These are phyloP conservation scores for Rhododendron griersonianum DNA, from an alignment of 148 eudicot species.

Conservation along the genomic window DNA sequence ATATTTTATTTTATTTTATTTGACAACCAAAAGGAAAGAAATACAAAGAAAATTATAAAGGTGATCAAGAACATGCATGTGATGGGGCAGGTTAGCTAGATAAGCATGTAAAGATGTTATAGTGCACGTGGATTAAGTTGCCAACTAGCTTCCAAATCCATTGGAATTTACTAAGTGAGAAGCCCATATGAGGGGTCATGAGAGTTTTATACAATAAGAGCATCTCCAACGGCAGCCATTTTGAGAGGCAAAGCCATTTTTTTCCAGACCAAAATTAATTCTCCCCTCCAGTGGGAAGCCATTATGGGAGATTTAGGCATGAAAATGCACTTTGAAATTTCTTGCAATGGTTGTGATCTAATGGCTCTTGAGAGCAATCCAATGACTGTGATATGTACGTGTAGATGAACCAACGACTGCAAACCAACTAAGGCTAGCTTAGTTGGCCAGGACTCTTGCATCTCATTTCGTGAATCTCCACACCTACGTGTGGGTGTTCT, in stretches of 20 bases:
- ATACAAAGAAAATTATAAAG: not conserved
- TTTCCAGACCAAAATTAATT: no score
- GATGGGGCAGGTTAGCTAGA: not conserved
- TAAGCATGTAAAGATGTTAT: not conserved
- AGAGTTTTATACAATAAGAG: no score
- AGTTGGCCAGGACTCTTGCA: no score
- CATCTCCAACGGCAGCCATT: not conserved
- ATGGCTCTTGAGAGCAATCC: not conserved
- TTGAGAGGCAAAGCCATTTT: no score
- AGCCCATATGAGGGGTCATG: not conserved
- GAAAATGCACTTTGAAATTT: no score
- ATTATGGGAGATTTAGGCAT: not conserved
- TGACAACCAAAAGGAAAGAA: not conserved
- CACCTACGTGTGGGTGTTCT: not conserved
- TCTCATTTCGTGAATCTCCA: no score
- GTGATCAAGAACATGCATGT: not conserved
- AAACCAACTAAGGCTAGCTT: not conserved
- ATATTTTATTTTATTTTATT: not conserved
- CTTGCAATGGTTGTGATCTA: not conserved
- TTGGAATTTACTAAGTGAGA: not conserved
- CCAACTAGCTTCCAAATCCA: conserved; percentile 22
- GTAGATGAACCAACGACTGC: not conserved
- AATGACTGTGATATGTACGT: not conserved
- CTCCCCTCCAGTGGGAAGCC: not conserved
- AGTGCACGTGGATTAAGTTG: conserved; percentile 11